A percentile compares a stretch with the other conserved stretches of the same genome.
phyloP scores from a whole-genome alignment of 2,329 filamentous ascomycete genomes.

The Penicillium sclerotigenum region DNA sequence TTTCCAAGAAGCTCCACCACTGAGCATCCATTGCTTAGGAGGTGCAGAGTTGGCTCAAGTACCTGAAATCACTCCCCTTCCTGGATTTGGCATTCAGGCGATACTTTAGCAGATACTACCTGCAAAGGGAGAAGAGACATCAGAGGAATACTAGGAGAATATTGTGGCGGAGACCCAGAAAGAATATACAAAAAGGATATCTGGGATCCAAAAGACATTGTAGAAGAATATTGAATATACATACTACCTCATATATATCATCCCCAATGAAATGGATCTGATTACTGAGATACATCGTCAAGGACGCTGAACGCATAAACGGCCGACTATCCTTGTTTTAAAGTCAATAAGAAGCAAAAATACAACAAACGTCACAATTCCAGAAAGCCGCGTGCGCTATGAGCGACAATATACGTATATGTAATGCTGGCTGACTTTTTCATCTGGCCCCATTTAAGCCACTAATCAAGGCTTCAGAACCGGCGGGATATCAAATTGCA shows the following conservation, averaged over 20 bases:
- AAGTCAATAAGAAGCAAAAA: neutral
- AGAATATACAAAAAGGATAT: too few relatives aligned
- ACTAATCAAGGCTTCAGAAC: neutral
- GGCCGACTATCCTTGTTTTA: neutral
- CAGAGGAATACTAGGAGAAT: too few relatives aligned
- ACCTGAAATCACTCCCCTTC: too few relatives aligned
- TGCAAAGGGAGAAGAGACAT: too few relatives aligned
- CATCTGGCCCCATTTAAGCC: neutral
- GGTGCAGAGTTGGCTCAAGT: too few relatives aligned
- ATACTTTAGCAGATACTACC: too few relatives aligned
- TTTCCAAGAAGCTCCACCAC: too few relatives aligned
- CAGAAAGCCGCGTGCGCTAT: neutral
- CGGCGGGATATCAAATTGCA: slow-evolving; percentile 19
- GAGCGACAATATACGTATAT: neutral
- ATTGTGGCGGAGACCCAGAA: too few relatives aligned
- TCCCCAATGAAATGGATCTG: neutral
- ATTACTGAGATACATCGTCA: neutral
- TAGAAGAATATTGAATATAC: neutral
- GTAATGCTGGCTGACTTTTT: neutral
- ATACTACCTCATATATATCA: neutral
- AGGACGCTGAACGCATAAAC: neutral
- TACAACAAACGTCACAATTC: neutral
- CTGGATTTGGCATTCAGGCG: too few relatives aligned
- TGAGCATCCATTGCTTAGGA: too few relatives aligned
- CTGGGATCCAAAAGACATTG: too few relatives aligned